Evolutionary conservation across 1,139 yeast genomes (phyloP).

Genomic region (Candida pseudoviswanathii): DNA sequence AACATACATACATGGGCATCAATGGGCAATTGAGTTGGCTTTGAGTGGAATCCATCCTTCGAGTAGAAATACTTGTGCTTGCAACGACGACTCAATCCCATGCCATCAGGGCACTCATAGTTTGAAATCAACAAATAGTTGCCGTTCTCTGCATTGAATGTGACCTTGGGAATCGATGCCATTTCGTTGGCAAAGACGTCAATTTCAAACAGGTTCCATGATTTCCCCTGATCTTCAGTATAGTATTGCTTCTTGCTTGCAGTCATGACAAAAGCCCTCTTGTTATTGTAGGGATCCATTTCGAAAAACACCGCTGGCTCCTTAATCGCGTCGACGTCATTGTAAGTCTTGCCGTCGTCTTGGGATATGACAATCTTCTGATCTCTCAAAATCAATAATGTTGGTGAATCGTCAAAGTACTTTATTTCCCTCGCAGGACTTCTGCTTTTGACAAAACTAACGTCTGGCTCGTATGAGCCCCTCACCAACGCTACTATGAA

Average conservation of each 20-base stretch:
- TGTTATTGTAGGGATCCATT: slow-evolving; percentile 47
- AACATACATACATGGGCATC: slow-evolving; percentile 52
- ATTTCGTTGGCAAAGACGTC: slow-evolving; percentile 14
- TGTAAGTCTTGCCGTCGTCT: slow-evolving; percentile 64
- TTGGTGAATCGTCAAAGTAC: slow-evolving; percentile 61
- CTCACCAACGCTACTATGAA: slow-evolving; percentile 3
- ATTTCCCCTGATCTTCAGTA: slow-evolving; percentile 58
- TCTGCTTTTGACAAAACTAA: slow-evolving; percentile 17
- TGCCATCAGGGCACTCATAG: slow-evolving; percentile 34
- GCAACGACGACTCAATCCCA: slow-evolving; percentile 31
- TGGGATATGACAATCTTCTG: slow-evolving; percentile 42
- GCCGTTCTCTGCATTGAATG: slow-evolving; percentile 43
- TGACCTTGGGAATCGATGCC: slow-evolving; percentile 22
- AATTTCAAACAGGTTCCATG: slow-evolving; percentile 53
- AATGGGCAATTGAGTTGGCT: slow-evolving; percentile 35
- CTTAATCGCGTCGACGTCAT: slow-evolving; percentile 30
- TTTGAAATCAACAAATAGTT: slow-evolving; percentile 44
- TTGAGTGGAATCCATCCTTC: slow-evolving; percentile 52
- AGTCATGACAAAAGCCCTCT: slow-evolving; percentile 58
- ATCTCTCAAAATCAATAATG: slow-evolving; percentile 42
- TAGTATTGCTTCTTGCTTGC: slow-evolving; percentile 41
- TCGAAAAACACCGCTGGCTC: slow-evolving; percentile 30
- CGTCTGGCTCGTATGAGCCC: slow-evolving; percentile 19
- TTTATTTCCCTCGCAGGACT: slow-evolving; percentile 22
- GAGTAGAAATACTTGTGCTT: slow-evolving; percentile 46